Evolutionary conservation across 441 rosid genomes (phyloP).

Genomic region (Populus hybrid): DNA sequence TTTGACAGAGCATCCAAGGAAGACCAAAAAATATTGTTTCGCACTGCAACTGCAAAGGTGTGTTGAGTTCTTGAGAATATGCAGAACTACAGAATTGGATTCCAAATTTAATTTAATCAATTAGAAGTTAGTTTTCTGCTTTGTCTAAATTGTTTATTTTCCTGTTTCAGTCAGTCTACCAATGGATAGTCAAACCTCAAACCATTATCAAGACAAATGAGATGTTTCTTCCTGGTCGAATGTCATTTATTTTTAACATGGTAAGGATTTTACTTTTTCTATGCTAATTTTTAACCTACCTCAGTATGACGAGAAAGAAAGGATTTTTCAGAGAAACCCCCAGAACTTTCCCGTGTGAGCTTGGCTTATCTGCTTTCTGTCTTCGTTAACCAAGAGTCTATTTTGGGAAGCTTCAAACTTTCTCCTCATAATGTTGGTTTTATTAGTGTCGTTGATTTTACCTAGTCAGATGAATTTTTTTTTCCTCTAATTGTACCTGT

Average conservation of each 20-base stretch:
- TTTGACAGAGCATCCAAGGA: constrained; percentile 58
- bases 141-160: constrained; percentile 9
- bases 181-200: constrained; percentile 91
- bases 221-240: constrained; percentile 95
- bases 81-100: background rate
- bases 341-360: background rate
- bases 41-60: constrained; percentile 88
- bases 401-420: background rate
- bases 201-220: constrained; percentile 78
- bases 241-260: constrained; percentile 86
- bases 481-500: background rate
- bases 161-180: constrained; percentile 71
- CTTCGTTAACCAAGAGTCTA: background rate
- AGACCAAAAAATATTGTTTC: constrained; percentile 72
- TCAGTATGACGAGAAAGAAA: background rate
- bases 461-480: background rate
- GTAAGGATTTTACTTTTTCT: constrained; percentile 31
- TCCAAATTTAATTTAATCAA: background rate
- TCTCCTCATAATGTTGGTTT: background rate
- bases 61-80: constrained; percentile 4
- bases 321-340: background rate
- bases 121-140: background rate
- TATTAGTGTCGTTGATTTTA: background rate
- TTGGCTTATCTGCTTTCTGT: background rate
- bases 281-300: constrained; percentile 6